Percentiles rank a stretch among this genome's conserved stretches.
Conservation (phyloP, 331 rosid genomes). For the Rhamnella rubrinervis region DNA sequence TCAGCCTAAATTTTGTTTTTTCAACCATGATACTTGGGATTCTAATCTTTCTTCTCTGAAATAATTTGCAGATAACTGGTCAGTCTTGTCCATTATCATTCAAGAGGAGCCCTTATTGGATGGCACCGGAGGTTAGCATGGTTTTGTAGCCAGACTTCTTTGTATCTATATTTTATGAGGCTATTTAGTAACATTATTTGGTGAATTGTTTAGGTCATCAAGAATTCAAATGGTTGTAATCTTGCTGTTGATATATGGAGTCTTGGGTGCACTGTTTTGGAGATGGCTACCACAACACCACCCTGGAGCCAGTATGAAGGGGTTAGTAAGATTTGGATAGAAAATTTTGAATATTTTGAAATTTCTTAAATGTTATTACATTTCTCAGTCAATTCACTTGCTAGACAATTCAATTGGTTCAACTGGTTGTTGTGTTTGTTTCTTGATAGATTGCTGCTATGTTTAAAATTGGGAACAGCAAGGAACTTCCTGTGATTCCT, state of each 20-base stretch:
- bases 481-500: conserved; percentile 48
- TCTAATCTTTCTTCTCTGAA: conserved; percentile 5
- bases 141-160: neutral
- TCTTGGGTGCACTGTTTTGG: conserved; percentile 57
- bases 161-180: conserved; percentile 1
- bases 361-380: neutral
- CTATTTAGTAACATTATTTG: conserved; percentile 3
- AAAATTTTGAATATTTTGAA: neutral
- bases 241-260: conserved; percentile 61
- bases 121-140: conserved; percentile 51
- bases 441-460: conserved; percentile 41
- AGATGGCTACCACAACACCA: conserved; percentile 57
- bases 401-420: conserved; percentile 4
- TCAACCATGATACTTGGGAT: conserved; percentile 7
- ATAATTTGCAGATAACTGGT: conserved; percentile 42
- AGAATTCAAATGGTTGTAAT: conserved; percentile 52
- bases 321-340: conserved; percentile 32
- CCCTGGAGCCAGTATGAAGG: conserved; percentile 64
- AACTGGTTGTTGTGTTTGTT: conserved; percentile 19
- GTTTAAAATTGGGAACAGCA: conserved; percentile 53
- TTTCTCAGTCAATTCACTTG: conserved; percentile 7
- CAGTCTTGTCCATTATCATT: conserved; percentile 50
- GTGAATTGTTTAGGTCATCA: conserved; percentile 33
- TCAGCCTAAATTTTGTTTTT: neutral
- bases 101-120: conserved; percentile 57